Base-by-base conservation (phyloP, 345 rosid species). In the Raphanus sativus region DNA sequence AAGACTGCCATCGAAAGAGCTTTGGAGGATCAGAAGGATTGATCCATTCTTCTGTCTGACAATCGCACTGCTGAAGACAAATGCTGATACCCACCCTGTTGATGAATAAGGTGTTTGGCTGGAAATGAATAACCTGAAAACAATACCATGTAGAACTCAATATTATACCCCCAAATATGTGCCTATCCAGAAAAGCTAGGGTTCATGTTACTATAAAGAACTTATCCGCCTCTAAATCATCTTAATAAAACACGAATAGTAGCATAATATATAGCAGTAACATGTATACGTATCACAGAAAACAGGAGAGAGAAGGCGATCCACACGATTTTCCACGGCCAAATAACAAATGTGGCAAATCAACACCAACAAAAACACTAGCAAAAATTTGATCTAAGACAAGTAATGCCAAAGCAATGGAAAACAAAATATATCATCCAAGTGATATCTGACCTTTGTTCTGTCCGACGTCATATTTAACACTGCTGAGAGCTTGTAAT, bases 21-120 rank as follows among this genome's bases (percentile, higher is more conserved):
- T 91, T 91, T 58, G 99, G 97, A 81, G 91, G 87, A 85, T 92
- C 97, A 69, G 87, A 83, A 30, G 98, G 94, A 88, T 84, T 86
- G 83, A 95, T 85, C 94, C 97, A 87, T 77, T 89, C 91, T 75
- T 84, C 86, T 55, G 81, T 77, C 75, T 83, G 91, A 65, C 94
- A 88, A 82, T 88, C 91, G 68, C 96, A 91, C 83, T 95, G 99
- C 82, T 87, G 97, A 71, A 95, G 68, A 85, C 91, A 91, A 81
- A 95, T 68, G 73, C 90, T 86, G 61, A 79, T 52, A 58, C 99
- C 99, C 74, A 86, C 77, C 84, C 99, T 87, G 73, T 95, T 95
- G 70, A 90, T 81, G 75, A 92, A 91, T 75, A 92, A 83, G 75
- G 92, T 88, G 83, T 89, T 86, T 13, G 99, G 97, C 84, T 89